Conservation (phyloP, 805 yeast species). For the Maudiozyma pseudohumilis region DNA sequence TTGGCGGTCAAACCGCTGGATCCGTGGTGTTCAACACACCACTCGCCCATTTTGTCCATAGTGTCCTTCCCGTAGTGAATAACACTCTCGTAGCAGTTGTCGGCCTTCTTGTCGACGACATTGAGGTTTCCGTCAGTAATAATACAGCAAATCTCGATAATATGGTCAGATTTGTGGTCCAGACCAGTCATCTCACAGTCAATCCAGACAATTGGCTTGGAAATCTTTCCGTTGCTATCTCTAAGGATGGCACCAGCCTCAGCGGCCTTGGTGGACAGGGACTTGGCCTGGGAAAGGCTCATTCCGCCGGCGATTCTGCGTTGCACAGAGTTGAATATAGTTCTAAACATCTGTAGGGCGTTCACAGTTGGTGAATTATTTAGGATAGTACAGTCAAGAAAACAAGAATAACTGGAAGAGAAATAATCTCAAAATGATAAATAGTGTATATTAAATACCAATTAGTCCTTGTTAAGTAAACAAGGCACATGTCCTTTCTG, state of each 20-base stretch:
- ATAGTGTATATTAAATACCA: no score
- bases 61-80: constrained; percentile 53
- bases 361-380: no score
- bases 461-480: no score
- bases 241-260: neutral
- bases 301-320: neutral
- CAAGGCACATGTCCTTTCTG: no score
- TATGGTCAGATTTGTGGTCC: constrained; percentile 66
- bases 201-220: constrained; percentile 68
- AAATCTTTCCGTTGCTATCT: neutral
- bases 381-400: no score
- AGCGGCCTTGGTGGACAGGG: neutral
- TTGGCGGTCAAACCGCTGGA: constrained; percentile 66
- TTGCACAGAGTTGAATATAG: neutral
- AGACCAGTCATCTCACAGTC: constrained; percentile 99
- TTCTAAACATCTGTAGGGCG: neutral
- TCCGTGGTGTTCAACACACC: constrained; percentile 84
- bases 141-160: constrained; percentile 85
- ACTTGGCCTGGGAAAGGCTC: neutral
- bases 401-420: no score
- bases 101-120: constrained; percentile 42
- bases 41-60: constrained; percentile 69
- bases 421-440: no score
- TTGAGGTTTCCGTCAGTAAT: constrained; percentile 78
- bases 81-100: constrained; percentile 69